Evolutionary conservation across 202 grass and related monocot species (phyloP), one percentile per base, ranked within the genome.

Genomic region (Carex sylvatica): DNA sequence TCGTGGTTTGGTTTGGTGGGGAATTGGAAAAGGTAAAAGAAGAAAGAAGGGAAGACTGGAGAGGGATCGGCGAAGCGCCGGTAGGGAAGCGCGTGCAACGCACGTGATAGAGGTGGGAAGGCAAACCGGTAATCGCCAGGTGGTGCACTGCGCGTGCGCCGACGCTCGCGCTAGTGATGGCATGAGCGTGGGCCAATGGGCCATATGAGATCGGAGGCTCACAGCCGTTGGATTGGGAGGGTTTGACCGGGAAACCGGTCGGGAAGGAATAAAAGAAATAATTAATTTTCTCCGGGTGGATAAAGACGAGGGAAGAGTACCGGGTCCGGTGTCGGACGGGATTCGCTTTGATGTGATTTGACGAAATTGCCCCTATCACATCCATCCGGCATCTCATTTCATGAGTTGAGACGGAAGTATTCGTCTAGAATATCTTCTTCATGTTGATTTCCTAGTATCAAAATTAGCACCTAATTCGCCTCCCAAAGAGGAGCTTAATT

Each of bases 1-100:
- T 86, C 86, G 78, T 84, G 82, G 85, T 46, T 78, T 79, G 30
- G 52, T 44, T 76, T 80, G 86, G 63, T 83, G 89, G 83, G 84
- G 86, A 54, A 54, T 63, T 70, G 3, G 70, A 65, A 83, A 87
- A 91, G 82, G 84, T 82, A 85, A 82, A 70, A 46, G 65, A 82
- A 18, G 42, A 28, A 23, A 5, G 78, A 24, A 2, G 44, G 52
- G 52, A 20, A 71, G 67, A 65, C 62, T 65, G 86, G 75, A 31
- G 80, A 83, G 77, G 67, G 81, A 81, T 83, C 85, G 89, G 87
- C 87, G 89, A 89, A 85, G 52, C 73, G 51, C 73, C 73, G 73
- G 73, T 77, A 77, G 16, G 49, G 73, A 56, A 53, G 51, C 6
- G 73, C 73, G 73, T 77, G 73, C 26, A 19, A 2, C 2, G 52